Evolutionary conservation across 2,329 filamentous ascomycete species (phyloP), one percentile per base, ranked within the genome.

Genomic region (Fusarium sp.): DNA sequence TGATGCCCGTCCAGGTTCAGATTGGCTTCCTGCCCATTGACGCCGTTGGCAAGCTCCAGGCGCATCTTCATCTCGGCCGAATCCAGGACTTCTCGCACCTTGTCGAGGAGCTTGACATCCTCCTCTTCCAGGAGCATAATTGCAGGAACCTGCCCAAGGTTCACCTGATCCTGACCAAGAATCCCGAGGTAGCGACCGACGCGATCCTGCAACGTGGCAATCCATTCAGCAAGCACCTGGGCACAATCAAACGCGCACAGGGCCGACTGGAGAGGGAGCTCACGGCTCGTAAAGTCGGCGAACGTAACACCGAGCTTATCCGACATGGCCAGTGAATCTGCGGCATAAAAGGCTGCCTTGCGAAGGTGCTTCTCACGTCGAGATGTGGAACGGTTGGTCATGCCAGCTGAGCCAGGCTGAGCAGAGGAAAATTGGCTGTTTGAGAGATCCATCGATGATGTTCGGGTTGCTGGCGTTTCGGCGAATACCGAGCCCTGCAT

Each of bases 181-280:
- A 98, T 91, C 6, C 96, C 96, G 7, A 98, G 83, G 78, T 97
- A 97, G 6, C 91, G 91, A 0, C 96, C 96, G n/a, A 98, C 93
- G 10, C 97, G 93, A 79, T 98, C 95, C 82, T 99, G 97, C 5
- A 98, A 90, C 2, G 95, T 97, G 6, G 94, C 94, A 45, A 97
- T 90, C 96, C 96, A 99, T 83, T 98, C 96, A 1, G 95, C 95
- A 35, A 99, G 89, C 2, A 98, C 95, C 80, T 98, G 95, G 3
- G 94, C 93, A 79, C 96, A 98, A 80, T 98, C 96, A 78, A 98
- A 97, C 6, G 94, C 92, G 82, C 96, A 98, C 87, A 98, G 92
- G 1, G 95, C 94, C 16, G 94, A 95, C 80, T 98, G 96, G 42
- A 98, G 90, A 0, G 97, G 95, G 14, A 98, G 87, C 80, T 98